Percentiles rank a stretch among this genome's conserved stretches.
These are phyloP conservation scores for Yamadazyma trypodendri DNA, from an alignment of 1,139 yeast species.

Conservation along the genomic window DNA sequence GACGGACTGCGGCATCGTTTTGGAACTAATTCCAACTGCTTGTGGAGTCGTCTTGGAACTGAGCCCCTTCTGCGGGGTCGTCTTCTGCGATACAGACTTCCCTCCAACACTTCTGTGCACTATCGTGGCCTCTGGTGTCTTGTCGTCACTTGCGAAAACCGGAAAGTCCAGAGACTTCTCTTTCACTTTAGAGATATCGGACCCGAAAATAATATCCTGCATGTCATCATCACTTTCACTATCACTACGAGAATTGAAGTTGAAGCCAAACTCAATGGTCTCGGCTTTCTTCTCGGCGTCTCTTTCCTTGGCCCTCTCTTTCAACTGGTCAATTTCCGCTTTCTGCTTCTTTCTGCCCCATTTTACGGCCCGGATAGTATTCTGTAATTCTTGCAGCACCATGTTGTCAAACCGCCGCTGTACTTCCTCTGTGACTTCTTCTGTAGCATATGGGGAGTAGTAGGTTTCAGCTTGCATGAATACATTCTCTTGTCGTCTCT, in stretches of 20 bases:
- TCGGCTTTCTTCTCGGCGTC: slow-evolving; percentile 18
- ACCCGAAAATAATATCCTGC: slow-evolving; percentile 15
- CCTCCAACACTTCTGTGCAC: not conserved
- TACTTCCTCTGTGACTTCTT: slow-evolving; percentile 25
- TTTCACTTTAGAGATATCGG: slow-evolving; percentile 1
- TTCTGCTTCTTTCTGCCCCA: slow-evolving; percentile 30
- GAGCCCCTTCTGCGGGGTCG: not conserved
- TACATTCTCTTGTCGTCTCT: slow-evolving; percentile 30
- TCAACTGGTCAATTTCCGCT: slow-evolving; percentile 20
- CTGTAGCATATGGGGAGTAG: slow-evolving; percentile 38
- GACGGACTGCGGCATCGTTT: not conserved
- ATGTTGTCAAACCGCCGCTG: slow-evolving; percentile 23
- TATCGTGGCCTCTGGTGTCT: not conserved
- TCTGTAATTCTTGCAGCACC: slow-evolving; percentile 34
- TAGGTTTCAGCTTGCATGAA: slow-evolving; percentile 47
- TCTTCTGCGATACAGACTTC: slow-evolving; percentile 1
- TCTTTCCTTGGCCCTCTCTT: slow-evolving; percentile 22
- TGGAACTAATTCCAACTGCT: too few species aligned
- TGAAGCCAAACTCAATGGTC: slow-evolving; percentile 32
- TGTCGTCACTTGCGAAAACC: not conserved
- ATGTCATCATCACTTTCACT: slow-evolving; percentile 17
- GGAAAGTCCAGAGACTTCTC: not conserved
- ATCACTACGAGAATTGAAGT: too few species aligned
- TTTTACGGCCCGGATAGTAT: slow-evolving; percentile 36
- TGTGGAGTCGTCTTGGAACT: not conserved